Evolutionary conservation across 805 yeast species (phyloP), one percentile per base, ranked within the genome.

Genomic region (Pichia manshurica): DNA sequence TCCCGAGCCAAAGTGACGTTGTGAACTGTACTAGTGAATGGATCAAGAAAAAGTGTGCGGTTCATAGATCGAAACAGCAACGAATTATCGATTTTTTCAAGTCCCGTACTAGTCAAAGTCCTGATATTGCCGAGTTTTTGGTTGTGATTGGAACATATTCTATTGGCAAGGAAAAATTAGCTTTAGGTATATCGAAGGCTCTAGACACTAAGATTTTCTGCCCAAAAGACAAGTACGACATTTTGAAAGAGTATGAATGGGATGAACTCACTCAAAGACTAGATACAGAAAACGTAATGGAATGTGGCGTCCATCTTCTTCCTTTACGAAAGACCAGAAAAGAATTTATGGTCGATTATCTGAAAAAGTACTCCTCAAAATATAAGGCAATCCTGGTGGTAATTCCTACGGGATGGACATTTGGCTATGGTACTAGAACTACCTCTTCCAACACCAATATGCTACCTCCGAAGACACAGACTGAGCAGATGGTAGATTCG

Each of bases 351-450:
- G 64, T 71, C 12, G 67, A 66, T 21, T 81, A 82, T 52, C 77
- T 77, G 67, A 70, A 71, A 52, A 64, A 63, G 25, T 74, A 73
- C 51, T 67, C 67, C 35, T 64, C 61, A 23, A 64, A 69, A 37
- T 84, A 75, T 60, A 80, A 79, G 45, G 71, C 78, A 41, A 73
- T 87, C 37, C 71, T 85, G n/a, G 96, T 87, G 0, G 70, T 86
- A 32, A 71, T 79, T 44, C 97, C 98, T 0, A 89, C 97, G 0
- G 98, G 98, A 0, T 93, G 98, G 98, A 73, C 88, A 1, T 84
- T 90, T 1, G 51, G 56, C 17, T 58, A 51, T 37, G 53, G 51
- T 9, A 33, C 23, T 33, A 28, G 22, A 1, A 22, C 15, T 10
- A 35, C 17, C 10, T 17, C 13, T 21, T 19, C 13, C 12, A 17